Evolutionary conservation across 1,284 basidiomycete species (phyloP).

Genomic region (Termitomyces sp.): DNA sequence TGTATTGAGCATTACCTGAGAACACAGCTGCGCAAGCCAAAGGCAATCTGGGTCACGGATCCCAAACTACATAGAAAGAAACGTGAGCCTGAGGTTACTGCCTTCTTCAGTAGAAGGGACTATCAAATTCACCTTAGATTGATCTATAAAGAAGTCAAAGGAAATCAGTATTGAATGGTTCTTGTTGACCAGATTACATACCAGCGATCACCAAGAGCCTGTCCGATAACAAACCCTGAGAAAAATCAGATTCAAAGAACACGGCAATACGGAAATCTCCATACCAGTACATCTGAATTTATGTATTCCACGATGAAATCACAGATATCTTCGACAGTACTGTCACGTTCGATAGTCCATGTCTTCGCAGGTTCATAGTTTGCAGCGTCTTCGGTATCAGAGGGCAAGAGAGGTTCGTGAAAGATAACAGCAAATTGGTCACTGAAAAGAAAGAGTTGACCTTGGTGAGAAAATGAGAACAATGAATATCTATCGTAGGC

Average conservation of each 20-base stretch:
- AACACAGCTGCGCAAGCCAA: constrained; percentile 61
- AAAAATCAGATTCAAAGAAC: background rate
- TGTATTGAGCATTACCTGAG: constrained; percentile 30
- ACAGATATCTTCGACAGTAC: constrained; percentile 70
- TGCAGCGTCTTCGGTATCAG: constrained; percentile 45
- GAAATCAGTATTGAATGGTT: background rate
- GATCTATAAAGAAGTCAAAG: constrained; percentile 7
- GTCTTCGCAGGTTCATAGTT: constrained; percentile 42
- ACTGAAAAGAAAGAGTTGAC: constrained; percentile 26
- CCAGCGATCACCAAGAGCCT: constrained; percentile 72
- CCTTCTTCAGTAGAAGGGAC: background rate
- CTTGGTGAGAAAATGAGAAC: background rate
- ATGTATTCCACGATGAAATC: constrained; percentile 83
- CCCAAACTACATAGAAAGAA: constrained; percentile 45
- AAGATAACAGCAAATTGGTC: constrained; percentile 52
- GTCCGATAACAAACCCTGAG: constrained; percentile 61
- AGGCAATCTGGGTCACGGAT: constrained; percentile 61
- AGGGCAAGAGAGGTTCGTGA: constrained; percentile 48
- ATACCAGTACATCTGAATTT: constrained; percentile 70
- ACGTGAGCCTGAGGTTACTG: background rate
- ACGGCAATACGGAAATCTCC: constrained; percentile 9
- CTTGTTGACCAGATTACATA: constrained; percentile 24
- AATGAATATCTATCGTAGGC: constrained; percentile 8
- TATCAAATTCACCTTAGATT: constrained; percentile 12
- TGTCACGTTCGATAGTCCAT: constrained; percentile 46